A percentile compares a stretch with the other conserved stretches of the same genome.
These are phyloP conservation scores for Mortierella alpina DNA, from an alignment of 192 early-diverging fungal genomes.

Conservation along the genomic window DNA sequence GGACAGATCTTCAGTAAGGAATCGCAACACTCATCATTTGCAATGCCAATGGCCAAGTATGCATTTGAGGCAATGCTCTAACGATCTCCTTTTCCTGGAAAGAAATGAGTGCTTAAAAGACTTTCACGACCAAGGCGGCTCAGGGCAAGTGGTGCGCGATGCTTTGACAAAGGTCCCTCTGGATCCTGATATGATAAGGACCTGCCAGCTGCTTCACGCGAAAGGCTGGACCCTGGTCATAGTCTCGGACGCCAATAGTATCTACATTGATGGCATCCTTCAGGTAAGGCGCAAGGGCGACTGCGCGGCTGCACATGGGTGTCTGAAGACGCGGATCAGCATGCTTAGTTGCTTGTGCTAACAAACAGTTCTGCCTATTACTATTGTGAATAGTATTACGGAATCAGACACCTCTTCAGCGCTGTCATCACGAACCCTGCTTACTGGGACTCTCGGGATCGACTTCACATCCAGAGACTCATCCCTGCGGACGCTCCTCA, in stretches of 20 bases:
- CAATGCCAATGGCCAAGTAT: neutral
- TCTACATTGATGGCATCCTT: conserved; percentile 47
- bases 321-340: too few species aligned
- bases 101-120: conserved; percentile 46
- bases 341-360: too few species aligned
- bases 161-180: conserved; percentile 33
- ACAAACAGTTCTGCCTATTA: neutral
- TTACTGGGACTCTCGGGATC: conserved; percentile 22
- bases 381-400: conserved; percentile 20
- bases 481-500: conserved; percentile 54
- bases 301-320: too few species aligned
- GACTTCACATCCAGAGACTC: conserved; percentile 44
- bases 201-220: conserved; percentile 20
- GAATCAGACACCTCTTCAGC: conserved; percentile 31
- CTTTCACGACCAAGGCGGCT: conserved; percentile 35
- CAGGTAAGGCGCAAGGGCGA: conserved; percentile 1
- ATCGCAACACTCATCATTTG: neutral
- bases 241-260: conserved; percentile 41
- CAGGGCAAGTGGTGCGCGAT: conserved; percentile 3
- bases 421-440: conserved; percentile 46
- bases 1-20: conserved; percentile 47
- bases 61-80: neutral
- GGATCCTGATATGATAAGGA: conserved; percentile 36
- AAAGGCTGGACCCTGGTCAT: conserved; percentile 35
- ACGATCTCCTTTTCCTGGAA: neutral